Evolutionary conservation across 768 basidiomycete genomes (phyloP), one percentile per base, ranked within the genome.

Genomic region (Pleurotus giganteus): DNA sequence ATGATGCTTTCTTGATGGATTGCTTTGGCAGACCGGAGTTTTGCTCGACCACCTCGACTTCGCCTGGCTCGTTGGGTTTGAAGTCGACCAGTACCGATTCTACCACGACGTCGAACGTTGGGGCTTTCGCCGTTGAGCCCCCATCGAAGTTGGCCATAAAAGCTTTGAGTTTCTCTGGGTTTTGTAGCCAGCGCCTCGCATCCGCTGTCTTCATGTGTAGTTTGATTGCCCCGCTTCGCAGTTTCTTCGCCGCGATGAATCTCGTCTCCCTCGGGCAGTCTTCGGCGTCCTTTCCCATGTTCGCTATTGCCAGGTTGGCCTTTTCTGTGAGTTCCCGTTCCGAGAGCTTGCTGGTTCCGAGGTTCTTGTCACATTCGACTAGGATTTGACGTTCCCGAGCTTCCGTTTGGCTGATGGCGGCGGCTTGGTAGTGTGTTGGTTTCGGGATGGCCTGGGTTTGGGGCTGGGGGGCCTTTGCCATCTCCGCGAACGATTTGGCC

Each of bases 61-160:
- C 46, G 0, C 27, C 24, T 3, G 51, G 36, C 4, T 39, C 11
- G 13, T 17, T 37, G 0, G 61, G 58, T 41, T 58, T 47, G 43
- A 65, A 62, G 0, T 51, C 17, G 0, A 60, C 52, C 0, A 68
- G 65, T 1, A 71, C 63, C 24, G 55, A 65, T 24, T 64, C 60
- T 7, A 59, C 63, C 0, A 69, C 45, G 1, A 60, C 50, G 2
- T 44, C 27, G 26, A 56, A 60, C 1, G 43, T 31, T 47, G 53
- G 31, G 2, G 52, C 44, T 19, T 51, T 54, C 21, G 53, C 44
- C n/a, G 27, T 32, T 1, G 56, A 58, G 42, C 27, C 54, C 15
- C 59, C 58, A 19, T 61, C 60, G 19, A 58, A 56, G 1, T 45
- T 42, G 1, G 29, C 46, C 2, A 58, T 56, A 41, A 66, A 63